Conservation (phyloP, 1,284 basidiomycete genomes). For the Cystobasidium slooffiae region DNA sequence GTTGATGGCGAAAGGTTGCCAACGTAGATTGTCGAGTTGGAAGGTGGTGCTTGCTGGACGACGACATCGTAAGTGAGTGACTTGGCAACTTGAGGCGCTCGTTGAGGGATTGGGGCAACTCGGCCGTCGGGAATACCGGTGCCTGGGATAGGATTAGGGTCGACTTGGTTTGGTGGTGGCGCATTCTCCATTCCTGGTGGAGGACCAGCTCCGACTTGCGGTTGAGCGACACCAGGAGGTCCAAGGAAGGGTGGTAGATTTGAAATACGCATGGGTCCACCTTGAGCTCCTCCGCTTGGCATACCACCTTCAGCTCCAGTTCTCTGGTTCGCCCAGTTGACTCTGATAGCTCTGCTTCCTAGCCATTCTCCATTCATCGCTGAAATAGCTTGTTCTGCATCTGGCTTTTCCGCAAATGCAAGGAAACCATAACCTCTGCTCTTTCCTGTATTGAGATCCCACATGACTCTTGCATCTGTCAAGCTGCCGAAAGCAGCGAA, state of each 20-base stretch:
- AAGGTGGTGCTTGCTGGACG: slow-evolving; percentile 83
- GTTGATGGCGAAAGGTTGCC: slow-evolving; percentile 96
- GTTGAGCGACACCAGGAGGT: slow-evolving; percentile 20
- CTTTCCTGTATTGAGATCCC: slow-evolving; percentile 99
- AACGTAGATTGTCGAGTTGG: slow-evolving; percentile 95
- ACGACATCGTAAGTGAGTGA: slow-evolving; percentile 85
- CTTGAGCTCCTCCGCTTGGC: slow-evolving; percentile 48
- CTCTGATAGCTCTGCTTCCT: slow-evolving; percentile 92
- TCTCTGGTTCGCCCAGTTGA: slow-evolving; percentile 99
- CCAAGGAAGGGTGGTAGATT: slow-evolving; percentile 42
- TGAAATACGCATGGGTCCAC: slow-evolving; percentile 44
- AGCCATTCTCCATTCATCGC: slow-evolving; percentile 99
- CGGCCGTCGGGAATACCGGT: slow-evolving; percentile 19
- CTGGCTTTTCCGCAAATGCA: slow-evolving; percentile 91
- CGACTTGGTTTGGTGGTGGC: slow-evolving; percentile 1
- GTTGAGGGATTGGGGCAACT: slow-evolving; percentile 7
- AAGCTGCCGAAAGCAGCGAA: slow-evolving; percentile 93
- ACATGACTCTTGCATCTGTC: slow-evolving; percentile 98
- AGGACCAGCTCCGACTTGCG: slow-evolving; percentile 6
- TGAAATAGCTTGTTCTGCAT: slow-evolving; percentile 96
- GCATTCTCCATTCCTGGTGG: slow-evolving; percentile 3
- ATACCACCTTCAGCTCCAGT: slow-evolving; percentile 67
- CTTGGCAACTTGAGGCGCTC: slow-evolving; percentile 17
- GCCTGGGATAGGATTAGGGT: slow-evolving; percentile 2
- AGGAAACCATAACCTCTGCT: slow-evolving; percentile 92